Percentiles rank a stretch among this genome's conserved stretches.
These are phyloP conservation scores for Gyrodon lividus DNA, from an alignment of 768 basidiomycete species.

Conservation along the genomic window DNA sequence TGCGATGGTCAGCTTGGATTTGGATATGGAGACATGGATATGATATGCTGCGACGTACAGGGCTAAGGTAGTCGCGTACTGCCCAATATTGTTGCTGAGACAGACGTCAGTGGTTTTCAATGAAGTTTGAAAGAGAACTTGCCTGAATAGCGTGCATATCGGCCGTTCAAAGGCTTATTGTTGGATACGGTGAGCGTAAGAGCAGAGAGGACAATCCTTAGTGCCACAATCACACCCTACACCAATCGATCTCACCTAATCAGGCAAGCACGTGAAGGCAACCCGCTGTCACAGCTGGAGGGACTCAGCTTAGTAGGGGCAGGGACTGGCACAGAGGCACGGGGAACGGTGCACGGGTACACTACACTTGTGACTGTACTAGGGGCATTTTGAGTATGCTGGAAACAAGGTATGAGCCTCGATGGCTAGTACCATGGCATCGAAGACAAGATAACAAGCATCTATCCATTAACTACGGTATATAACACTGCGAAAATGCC, in stretches of 20 bases:
- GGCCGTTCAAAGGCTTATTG: constrained; percentile 2
- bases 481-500: neutral
- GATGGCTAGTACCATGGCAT: too few species aligned
- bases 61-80: constrained; percentile 91
- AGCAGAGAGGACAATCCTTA: constrained; percentile 12
- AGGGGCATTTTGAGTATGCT: neutral
- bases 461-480: neutral
- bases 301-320: too few species aligned
- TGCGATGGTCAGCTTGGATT: constrained; percentile 27
- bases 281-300: too few species aligned
- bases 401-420: neutral
- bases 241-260: constrained; percentile 36
- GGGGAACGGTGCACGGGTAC: too few species aligned
- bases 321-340: too few species aligned
- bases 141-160: constrained; percentile 53
- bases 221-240: constrained; percentile 32
- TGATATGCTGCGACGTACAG: constrained; percentile 50
- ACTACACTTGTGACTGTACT: too few species aligned
- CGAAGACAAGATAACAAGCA: neutral
- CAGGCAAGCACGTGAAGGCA: constrained; percentile 23
- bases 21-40: constrained; percentile 13
- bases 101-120: neutral
- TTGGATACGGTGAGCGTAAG: constrained; percentile 17
- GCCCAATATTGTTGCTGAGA: constrained; percentile 88
- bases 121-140: neutral